Conservation (phyloP, 1,284 basidiomycete species). For the Anthracocystis setariae region DNA sequence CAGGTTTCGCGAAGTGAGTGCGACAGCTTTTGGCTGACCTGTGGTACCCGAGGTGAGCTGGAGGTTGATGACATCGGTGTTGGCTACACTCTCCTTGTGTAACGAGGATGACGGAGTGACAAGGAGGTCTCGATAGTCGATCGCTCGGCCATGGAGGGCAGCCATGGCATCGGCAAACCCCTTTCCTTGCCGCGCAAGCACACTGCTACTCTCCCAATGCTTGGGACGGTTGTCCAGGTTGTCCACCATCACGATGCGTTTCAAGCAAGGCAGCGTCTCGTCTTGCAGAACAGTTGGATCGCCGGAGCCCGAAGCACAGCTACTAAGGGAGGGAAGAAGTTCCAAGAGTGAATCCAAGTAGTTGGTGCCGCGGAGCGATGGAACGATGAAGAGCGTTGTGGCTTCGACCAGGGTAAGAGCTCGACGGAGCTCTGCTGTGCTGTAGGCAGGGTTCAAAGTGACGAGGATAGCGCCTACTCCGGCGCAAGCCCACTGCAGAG, state of each 20-base stretch:
- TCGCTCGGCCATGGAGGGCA: slow-evolving; percentile 22
- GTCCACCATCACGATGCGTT: slow-evolving; percentile 77
- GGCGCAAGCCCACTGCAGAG: slow-evolving; percentile 84
- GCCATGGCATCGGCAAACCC: slow-evolving; percentile 45
- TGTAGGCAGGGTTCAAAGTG: slow-evolving; percentile 84
- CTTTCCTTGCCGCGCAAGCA: slow-evolving; percentile 43
- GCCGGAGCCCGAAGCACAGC: slow-evolving; percentile 69
- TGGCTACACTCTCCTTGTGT: slow-evolving; percentile 71
- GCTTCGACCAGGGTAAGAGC: slow-evolving; percentile 76
- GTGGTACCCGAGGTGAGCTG: slow-evolving; percentile 66
- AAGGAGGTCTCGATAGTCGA: slow-evolving; percentile 57
- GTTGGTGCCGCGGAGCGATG: slow-evolving; percentile 69
- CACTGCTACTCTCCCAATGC: slow-evolving; percentile 53
- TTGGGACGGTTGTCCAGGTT: slow-evolving; percentile 69
- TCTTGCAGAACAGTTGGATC: slow-evolving; percentile 70
- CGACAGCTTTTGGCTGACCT: slow-evolving; percentile 56
- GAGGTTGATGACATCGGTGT: slow-evolving; percentile 80
- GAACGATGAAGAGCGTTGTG: slow-evolving; percentile 79
- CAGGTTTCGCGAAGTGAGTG: slow-evolving; percentile 73
- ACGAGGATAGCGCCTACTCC: slow-evolving; percentile 81
- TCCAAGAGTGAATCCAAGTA: slow-evolving; percentile 70
- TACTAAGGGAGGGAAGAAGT: slow-evolving; percentile 75
- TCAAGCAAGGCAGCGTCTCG: slow-evolving; percentile 74
- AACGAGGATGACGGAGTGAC: slow-evolving; percentile 70
- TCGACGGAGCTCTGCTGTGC: slow-evolving; percentile 75